Percentiles rank a stretch among this genome's conserved stretches.
phyloP scores from a whole-genome alignment of 192 early-diverging fungal species.

The Linnemannia schmuckeri region DNA sequence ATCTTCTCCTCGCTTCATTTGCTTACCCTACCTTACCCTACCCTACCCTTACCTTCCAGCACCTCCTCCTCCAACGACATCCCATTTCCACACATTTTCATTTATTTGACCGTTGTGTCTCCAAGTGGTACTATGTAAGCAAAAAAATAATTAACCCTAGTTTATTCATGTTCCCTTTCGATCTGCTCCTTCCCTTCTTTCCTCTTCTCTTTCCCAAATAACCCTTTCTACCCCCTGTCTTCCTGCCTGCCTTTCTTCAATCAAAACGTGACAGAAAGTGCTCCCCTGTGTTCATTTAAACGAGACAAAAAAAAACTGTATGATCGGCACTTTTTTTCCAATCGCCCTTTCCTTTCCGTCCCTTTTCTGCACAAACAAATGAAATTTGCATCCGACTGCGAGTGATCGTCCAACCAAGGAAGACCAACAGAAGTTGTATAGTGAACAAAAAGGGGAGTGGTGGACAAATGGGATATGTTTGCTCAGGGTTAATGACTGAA shows the following conservation, averaged over 20 bases:
- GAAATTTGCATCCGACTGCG: not conserved
- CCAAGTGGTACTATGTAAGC: conserved; percentile 2
- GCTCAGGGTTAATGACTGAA: no score
- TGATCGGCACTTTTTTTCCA: conserved; percentile 1
- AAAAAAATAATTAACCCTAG: conserved; percentile 6
- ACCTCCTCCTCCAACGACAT: not conserved
- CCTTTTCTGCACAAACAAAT: not conserved
- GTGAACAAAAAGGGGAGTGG: no score
- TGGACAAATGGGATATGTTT: no score
- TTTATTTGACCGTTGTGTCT: not conserved
- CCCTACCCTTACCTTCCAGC: not conserved
- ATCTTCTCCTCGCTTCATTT: not conserved
- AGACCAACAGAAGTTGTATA: no score
- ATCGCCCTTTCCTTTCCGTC: not conserved
- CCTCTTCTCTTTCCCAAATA: not conserved
- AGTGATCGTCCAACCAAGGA: not conserved
- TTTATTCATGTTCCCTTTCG: not conserved
- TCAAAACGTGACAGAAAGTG: not conserved
- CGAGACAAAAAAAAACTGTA: not conserved
- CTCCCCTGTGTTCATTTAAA: not conserved
- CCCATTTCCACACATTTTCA: not conserved
- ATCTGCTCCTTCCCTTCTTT: not conserved
- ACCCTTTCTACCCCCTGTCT: not conserved
- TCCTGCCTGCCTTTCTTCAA: not conserved
- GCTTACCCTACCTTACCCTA: not conserved